These are phyloP conservation scores for Didymella segeticola DNA, from an alignment of 2,329 filamentous ascomycete species.

Conservation along the genomic window DNA sequence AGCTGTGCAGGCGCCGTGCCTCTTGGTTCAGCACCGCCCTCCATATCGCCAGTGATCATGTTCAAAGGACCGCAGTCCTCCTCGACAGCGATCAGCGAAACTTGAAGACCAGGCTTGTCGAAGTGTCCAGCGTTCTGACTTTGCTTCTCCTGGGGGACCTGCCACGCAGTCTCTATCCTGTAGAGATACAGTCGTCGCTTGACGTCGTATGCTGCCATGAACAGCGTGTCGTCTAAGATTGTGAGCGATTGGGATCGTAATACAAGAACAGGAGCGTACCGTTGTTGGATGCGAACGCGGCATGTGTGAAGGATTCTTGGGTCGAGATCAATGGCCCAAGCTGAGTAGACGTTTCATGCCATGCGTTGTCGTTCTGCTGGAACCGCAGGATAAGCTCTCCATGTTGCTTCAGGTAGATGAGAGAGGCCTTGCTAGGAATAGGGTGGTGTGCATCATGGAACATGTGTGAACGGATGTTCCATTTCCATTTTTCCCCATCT, in stretches of 20 bases:
- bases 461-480: slow-evolving; percentile 70
- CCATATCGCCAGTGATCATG: slow-evolving; percentile 33
- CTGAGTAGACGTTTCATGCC: slow-evolving; percentile 75
- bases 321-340: slow-evolving; percentile 75
- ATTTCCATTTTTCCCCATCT: slow-evolving; percentile 65
- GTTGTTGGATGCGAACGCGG: slow-evolving; percentile 66
- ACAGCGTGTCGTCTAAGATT: slow-evolving; percentile 56
- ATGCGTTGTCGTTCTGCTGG: slow-evolving; percentile 73
- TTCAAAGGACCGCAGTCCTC: slow-evolving; percentile 42
- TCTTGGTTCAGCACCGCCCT: slow-evolving; percentile 30
- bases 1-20: slow-evolving; percentile 53
- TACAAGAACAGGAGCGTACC: slow-evolving; percentile 55
- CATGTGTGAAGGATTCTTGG: slow-evolving; percentile 52
- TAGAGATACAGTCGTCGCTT: slow-evolving; percentile 77
- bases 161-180: slow-evolving; percentile 78
- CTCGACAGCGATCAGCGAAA: slow-evolving; percentile 37
- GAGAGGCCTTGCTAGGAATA: slow-evolving; percentile 71
- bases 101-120: slow-evolving; percentile 43
- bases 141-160: slow-evolving; percentile 63
- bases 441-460: slow-evolving; percentile 77
- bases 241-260: neutral
- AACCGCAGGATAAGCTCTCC: slow-evolving; percentile 79
- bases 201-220: slow-evolving; percentile 72
- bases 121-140: slow-evolving; percentile 54
- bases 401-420: slow-evolving; percentile 78